Conservation (phyloP, 306 rosid genomes). For the Cucurbita ficifolia region DNA sequence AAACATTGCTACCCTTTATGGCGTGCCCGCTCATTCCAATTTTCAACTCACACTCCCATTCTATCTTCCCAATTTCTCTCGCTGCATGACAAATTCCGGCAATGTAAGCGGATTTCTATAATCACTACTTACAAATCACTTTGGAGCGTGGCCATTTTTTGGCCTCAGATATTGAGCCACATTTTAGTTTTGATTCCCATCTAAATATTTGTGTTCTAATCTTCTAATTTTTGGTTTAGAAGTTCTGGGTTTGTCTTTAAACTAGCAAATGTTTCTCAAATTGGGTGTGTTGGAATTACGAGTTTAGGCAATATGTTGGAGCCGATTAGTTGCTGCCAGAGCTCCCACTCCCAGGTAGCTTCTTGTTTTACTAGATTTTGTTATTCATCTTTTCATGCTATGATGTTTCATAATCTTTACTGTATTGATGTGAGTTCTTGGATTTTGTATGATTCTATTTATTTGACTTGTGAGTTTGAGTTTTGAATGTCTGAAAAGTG, state of each 20-base stretch:
- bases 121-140: neutral
- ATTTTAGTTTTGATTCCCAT: neutral
- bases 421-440: neutral
- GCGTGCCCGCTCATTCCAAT: neutral
- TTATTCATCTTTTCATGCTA: neutral
- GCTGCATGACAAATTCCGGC: neutral
- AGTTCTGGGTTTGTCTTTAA: slow-evolving; percentile 10
- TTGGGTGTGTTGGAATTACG: slow-evolving; percentile 27
- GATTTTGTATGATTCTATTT: neutral
- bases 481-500: neutral
- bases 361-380: neutral
- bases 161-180: neutral
- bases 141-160: neutral
- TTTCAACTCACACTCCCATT: neutral
- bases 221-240: neutral
- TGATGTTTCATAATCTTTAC: neutral
- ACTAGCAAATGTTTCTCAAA: slow-evolving; percentile 18
- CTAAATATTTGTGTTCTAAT: neutral
- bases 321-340: slow-evolving; percentile 38
- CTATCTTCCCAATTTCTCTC: neutral
- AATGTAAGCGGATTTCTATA: neutral
- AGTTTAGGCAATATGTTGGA: slow-evolving; percentile 49
- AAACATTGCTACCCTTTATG: neutral
- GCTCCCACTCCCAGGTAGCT: slow-evolving; percentile 64
- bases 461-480: neutral